Evolutionary conservation across 139 green algal species (phyloP), one percentile per base, ranked within the genome.

Genomic region (Chlorella ohadii): DNA sequence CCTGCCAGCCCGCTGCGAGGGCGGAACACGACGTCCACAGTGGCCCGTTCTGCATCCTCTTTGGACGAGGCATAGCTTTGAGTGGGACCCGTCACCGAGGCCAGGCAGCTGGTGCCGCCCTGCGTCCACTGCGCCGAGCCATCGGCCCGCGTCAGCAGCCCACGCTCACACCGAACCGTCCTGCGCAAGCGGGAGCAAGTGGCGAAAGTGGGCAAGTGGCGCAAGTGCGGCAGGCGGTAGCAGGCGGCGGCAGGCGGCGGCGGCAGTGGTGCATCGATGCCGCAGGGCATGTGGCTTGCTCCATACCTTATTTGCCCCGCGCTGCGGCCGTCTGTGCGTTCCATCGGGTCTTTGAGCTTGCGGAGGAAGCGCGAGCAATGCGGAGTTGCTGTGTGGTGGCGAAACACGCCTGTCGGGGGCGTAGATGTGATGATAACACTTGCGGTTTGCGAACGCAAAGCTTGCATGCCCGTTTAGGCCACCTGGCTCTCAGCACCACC

Each of bases 111-210:
- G 65, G 78, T 94, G 31, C 85, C 88, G 22, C 91, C 91, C 63
- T 93, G 91, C 0, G 23, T 82, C 90, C 90, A 96, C n/a, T 83
- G 87, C 7, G 92, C 93, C 12, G 89, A 94, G 33, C 93, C 93
- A 67, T 95, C 92, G 2, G 91, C 91, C 1, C 91, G 83, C 31
- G 82, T 59, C n/a, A 95, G 84, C 67, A 94, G 55, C 33, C 68
- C 72, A 9, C 90, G 85, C 80, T 96, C 90, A 71, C 86, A 95
- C 4, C 88, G 38, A 2, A 94, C 65, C 1, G 85, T 85, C 66
- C 92, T 94, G 88, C 41, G 31, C 5, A 33, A n/a, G 64, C 44
- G 44, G 44, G 44, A 44, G 68, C 36, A 34, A n/a, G 36, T 9
- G 33, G 17, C 15, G n/a, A 68, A 3, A 68, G 44, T 39, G 28